These are phyloP conservation scores for Stellera chamaejasme DNA, from an alignment of 345 rosid genomes.

Conservation along the genomic window DNA sequence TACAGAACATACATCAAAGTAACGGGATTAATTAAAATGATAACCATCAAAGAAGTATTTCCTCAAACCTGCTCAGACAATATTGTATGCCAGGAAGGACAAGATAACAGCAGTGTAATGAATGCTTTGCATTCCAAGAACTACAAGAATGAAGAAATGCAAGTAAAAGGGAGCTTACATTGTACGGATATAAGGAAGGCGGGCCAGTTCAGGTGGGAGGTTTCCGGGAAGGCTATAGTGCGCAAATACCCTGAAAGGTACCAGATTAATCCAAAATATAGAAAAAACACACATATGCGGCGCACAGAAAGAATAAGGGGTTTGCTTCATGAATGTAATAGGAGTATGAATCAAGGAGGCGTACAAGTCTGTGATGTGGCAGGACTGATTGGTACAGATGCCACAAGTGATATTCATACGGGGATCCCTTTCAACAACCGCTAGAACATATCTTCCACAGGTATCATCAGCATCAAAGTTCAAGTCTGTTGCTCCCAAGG, in stretches of 20 bases:
- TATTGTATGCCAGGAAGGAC: no score
- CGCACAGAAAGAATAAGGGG: background rate
- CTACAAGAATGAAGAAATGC: background rate
- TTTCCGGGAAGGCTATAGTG: constrained; percentile 50
- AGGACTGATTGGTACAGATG: constrained; percentile 21
- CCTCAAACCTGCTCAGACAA: background rate
- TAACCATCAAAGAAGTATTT: background rate
- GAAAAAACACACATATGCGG: background rate
- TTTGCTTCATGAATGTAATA: no score
- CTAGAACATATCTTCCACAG: constrained; percentile 27
- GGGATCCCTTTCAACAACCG: constrained; percentile 13
- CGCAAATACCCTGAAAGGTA: constrained; percentile 33
- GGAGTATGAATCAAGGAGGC: constrained; percentile 1
- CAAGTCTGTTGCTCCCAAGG: constrained; percentile 46
- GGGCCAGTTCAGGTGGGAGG: constrained; percentile 51
- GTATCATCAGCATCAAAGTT: constrained; percentile 33
- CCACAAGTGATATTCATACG: constrained; percentile 22
- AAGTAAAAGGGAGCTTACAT: constrained; percentile 31
- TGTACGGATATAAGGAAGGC: constrained; percentile 40
- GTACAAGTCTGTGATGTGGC: constrained; percentile 31
- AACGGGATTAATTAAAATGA: no score
- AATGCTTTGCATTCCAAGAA: background rate
- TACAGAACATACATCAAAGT: constrained; percentile 18
- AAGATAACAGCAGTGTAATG: no score
- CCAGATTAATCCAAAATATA: constrained; percentile 1